A percentile compares a stretch with the other conserved stretches of the same genome.
Conservation (phyloP, 2,329 filamentous ascomycete species). For the Arthrinium phaeospermum region DNA sequence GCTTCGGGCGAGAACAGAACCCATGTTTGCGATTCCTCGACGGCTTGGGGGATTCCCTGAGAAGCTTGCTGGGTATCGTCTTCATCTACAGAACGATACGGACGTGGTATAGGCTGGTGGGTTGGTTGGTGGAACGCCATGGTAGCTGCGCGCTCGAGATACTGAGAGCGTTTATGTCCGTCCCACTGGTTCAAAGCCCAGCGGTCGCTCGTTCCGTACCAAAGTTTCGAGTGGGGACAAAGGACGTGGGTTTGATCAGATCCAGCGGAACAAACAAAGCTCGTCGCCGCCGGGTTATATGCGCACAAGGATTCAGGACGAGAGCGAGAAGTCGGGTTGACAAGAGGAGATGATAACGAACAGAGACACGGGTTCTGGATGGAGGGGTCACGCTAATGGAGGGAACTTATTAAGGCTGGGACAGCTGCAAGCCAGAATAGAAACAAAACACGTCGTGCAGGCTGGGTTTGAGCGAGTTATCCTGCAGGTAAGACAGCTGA, state of each 20-base stretch:
- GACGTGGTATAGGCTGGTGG: slow-evolving; percentile 56
- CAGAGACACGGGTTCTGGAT: slow-evolving; percentile 6
- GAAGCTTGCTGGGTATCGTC: slow-evolving; percentile 44
- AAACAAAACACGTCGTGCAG: slow-evolving; percentile 15
- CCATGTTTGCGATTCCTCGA: slow-evolving; percentile 89
- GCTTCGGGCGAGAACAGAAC: slow-evolving; percentile 86
- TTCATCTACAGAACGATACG: slow-evolving; percentile 46
- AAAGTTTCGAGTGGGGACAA: neutral
- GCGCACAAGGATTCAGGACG: neutral
- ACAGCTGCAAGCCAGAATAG: slow-evolving; percentile 15
- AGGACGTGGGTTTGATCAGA: neutral
- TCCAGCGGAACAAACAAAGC: neutral
- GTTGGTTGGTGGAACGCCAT: slow-evolving; percentile 69
- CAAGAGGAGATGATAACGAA: slow-evolving; percentile 2
- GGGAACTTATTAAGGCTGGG: slow-evolving; percentile 14
- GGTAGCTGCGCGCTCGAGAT: slow-evolving; percentile 20
- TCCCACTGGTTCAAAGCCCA: slow-evolving; percentile 19
- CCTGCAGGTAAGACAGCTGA: slow-evolving; percentile 12
- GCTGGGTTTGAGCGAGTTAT: slow-evolving; percentile 6
- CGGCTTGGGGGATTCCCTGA: slow-evolving; percentile 37
- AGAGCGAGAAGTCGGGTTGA: neutral
- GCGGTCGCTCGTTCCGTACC: neutral
- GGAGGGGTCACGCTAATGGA: slow-evolving; percentile 16
- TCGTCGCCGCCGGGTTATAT: slow-evolving; percentile 1
- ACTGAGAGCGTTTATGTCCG: slow-evolving; percentile 17